Base-by-base conservation (phyloP, 371 early-diverging fungal genomes). In the Lichtheimia ornata region DNA sequence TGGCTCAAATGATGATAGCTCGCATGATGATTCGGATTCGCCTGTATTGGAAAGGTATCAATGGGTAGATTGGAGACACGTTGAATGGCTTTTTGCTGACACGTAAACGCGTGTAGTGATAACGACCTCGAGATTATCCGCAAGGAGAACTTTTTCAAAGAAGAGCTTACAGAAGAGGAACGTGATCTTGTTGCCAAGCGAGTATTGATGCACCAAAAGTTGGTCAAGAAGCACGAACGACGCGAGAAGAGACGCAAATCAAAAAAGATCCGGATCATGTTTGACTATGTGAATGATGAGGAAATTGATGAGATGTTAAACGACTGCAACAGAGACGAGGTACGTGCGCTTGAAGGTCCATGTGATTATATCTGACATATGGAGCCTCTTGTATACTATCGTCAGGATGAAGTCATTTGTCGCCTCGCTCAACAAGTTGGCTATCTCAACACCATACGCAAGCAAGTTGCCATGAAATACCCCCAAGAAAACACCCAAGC, bases 111-210 rank as follows among this genome's bases (percentile, higher is more conserved):
- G 35, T 22, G 2, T 47, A 47, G 22, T 47, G 22, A 22, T n/a
- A 22, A 47, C 11, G 47, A 47, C 7, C 91, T 95, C 56, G 87
- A 83, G 69, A 91, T 87, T 30, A 88, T 94, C 41, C 88, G 94
- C 40, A 94, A 93, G 71, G 89, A 91, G 56, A 88, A 90, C 30
- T 86, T 94, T 5, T 96, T 94, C 66, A 88, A 92, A 61, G 84
- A 87, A 56, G 91, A 92, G 66, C 86, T 94, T 13, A 96, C 94
- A 0, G 91, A 89, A 63, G 84, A 87, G 50, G 96, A 96, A 70
- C 85, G 81, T 80, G 87, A 84, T 43, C 90, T 96, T 59, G 94
- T 96, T 72, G 82, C 89, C 65, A 84, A 91, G 71, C 87, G 96
- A 5, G 91, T 96, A 2, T 91, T 90, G 5, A 76, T 94, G 40